Conservation (phyloP, 192 early-diverging fungal genomes). For the Coemansia sp. region DNA sequence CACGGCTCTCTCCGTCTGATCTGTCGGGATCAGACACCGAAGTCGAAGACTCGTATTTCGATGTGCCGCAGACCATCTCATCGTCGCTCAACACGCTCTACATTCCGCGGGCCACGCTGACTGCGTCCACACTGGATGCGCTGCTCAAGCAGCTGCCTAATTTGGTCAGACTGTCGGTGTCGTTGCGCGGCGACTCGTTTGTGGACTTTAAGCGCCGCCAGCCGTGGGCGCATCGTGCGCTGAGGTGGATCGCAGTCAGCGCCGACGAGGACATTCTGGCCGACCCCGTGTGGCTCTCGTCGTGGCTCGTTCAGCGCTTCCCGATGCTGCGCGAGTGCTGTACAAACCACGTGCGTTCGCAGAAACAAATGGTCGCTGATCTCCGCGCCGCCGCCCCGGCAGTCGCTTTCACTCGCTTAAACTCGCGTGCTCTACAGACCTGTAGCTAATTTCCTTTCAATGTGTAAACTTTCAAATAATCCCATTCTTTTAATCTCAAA, state of each 20-base stretch:
- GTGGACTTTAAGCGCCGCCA: neutral
- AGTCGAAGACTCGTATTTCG: neutral
- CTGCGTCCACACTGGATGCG: conserved; percentile 29
- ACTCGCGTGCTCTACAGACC: conserved; percentile 36
- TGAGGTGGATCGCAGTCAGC: conserved; percentile 26
- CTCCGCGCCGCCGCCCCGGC: conserved; percentile 29
- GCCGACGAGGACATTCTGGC: conserved; percentile 48
- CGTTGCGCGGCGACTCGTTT: conserved; percentile 37
- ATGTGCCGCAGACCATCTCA: conserved; percentile 2
- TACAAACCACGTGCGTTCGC: conserved; percentile 43
- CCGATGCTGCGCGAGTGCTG: conserved; percentile 40
- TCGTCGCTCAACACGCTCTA: conserved; percentile 27
- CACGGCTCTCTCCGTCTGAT: neutral
- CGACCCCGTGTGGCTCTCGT: conserved; percentile 34
- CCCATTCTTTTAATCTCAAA: no score
- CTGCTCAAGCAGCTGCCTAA: conserved; percentile 37
- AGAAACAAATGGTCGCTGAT: conserved; percentile 25
- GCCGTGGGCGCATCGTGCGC: conserved; percentile 14
- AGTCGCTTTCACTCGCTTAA: conserved; percentile 31
- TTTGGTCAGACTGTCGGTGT: conserved; percentile 25
- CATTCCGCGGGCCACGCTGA: conserved; percentile 38
- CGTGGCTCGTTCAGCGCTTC: conserved; percentile 40
- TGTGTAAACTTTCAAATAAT: neutral
- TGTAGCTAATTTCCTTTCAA: conserved; percentile 1
- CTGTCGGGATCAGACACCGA: conserved; percentile 17